These are phyloP conservation scores for Tetrapisispora nanseiensis DNA, from an alignment of 805 yeast species.

Conservation along the genomic window DNA sequence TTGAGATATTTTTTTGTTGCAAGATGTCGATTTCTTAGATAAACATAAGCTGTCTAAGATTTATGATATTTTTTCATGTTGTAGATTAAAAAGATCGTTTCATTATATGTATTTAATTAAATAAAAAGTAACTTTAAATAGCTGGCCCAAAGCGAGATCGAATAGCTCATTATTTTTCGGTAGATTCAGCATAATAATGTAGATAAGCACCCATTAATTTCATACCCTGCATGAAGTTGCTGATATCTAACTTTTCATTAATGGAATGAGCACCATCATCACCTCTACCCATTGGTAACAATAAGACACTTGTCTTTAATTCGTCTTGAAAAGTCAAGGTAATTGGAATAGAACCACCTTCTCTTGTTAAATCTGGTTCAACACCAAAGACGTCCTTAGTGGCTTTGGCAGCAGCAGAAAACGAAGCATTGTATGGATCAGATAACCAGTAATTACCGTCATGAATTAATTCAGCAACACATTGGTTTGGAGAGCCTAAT, in stretches of 20 bases:
- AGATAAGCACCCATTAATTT: conserved; percentile 89
- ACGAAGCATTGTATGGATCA: conserved; percentile 85
- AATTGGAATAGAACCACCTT: conserved; percentile 98
- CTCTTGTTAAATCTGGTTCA: conserved; percentile 95
- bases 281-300: conserved; percentile 97
- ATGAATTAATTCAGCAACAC: conserved; percentile 69
- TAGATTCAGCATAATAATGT: conserved; percentile 60
- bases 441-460: conserved; percentile 96
- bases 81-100: background rate
- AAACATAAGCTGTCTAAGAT: no score
- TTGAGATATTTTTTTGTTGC: no score
- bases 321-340: conserved; percentile 87
- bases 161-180: conserved; percentile 14
- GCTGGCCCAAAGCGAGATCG: background rate
- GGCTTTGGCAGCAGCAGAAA: conserved; percentile 90
- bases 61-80: background rate
- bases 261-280: conserved; percentile 99
- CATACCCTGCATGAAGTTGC: conserved; percentile 87
- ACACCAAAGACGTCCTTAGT: conserved; percentile 91
- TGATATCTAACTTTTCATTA: conserved; percentile 83
- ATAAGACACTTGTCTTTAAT: conserved; percentile 73
- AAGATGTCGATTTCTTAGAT: no score
- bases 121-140: background rate
- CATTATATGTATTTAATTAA: background rate
- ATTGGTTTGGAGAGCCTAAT: conserved; percentile 67